Base-by-base conservation (phyloP, 202 grass and related monocot species). In the Hordeum pubiflorum region DNA sequence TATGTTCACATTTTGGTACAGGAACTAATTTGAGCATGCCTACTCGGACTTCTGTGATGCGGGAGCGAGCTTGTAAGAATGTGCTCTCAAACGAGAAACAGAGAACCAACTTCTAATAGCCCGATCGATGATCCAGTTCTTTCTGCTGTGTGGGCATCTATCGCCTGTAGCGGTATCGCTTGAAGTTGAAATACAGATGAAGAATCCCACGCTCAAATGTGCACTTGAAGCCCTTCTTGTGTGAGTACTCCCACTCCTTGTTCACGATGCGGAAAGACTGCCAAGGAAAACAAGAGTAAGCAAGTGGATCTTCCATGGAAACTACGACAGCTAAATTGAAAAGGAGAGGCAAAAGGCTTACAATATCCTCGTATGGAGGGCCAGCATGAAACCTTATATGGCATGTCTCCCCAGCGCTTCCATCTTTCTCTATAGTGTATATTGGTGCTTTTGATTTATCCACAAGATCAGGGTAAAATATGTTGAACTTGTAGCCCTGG, bases 201-300 rank as follows among this genome's bases (percentile, higher is more conserved):
- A 99, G 90, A 91, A 99, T 99, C 14, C 96, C 96, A 34, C 92
- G 92, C n/a, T 99, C 96, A 46, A 95, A 99, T 9, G 96, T 99
- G 65, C 88, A 95, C 75, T 98, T 98, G 84, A 95, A 98, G 34
- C 96, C 96, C 56, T 98, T 98, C 90, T 98, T 98, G 75, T 98
- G 96, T 41, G 96, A 98, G 84, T 98, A 98, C 37, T 98, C 92
- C 95, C 95, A 94, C 73, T 98, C 95, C 82, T 98, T 98, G 75
- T 98, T 98, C 9, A 98, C 95, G 70, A 98, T 94, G 33, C 92
- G 88, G 54, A 98, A 98, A 40, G 88, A 75, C 95, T 98, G 82
- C 12, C 17, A 17, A 71, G 41, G 14, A 38, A 48, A 82, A 82
- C 9, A 21, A 70, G 11, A 61, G 32, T 62, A 29, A 64, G 4